Conservation (phyloP, 768 basidiomycete genomes). For the Coprinellus aureogranulatus region DNA sequence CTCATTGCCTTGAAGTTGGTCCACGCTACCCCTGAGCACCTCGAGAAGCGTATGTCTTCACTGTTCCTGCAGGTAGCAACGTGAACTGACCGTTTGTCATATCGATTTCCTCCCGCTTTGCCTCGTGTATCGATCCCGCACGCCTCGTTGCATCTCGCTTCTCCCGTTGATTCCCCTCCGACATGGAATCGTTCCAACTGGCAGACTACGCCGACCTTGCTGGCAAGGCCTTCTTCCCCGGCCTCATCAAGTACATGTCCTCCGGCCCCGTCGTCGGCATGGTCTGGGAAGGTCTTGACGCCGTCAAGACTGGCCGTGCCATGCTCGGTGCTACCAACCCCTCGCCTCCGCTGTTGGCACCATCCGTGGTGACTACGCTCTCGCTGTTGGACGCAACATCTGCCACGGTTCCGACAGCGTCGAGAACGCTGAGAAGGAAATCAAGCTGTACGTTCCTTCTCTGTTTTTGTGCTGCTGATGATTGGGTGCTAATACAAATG, state of each 20-base stretch:
- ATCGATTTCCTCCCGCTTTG: conserved; percentile 8
- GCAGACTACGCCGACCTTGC: conserved; percentile 95
- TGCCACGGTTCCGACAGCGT: conserved; percentile 90
- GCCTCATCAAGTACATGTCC: conserved; percentile 94
- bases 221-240: conserved; percentile 94
- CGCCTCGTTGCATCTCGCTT: no score
- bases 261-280: conserved; percentile 93
- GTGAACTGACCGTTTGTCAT: conserved; percentile 3
- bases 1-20: conserved; percentile 92
- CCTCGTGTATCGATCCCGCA: no score
- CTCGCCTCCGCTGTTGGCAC: conserved; percentile 84
- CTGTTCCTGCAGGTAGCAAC: background rate
- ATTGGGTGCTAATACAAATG: conserved; percentile 10
- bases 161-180: conserved; percentile 8
- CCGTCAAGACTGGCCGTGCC: conserved; percentile 90
- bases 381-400: conserved; percentile 93
- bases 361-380: conserved; percentile 93
- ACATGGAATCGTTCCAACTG: background rate
- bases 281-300: conserved; percentile 93
- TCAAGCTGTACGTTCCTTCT: conserved; percentile 66
- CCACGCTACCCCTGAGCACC: conserved; percentile 74
- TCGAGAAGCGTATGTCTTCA: conserved; percentile 75
- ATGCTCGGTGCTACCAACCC: conserved; percentile 98
- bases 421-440: conserved; percentile 92
- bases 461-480: background rate